Evolutionary conservation across 2,329 filamentous ascomycete species (phyloP), one percentile per base, ranked within the genome.

Genomic region (Pseudogymnoascus sp.): DNA sequence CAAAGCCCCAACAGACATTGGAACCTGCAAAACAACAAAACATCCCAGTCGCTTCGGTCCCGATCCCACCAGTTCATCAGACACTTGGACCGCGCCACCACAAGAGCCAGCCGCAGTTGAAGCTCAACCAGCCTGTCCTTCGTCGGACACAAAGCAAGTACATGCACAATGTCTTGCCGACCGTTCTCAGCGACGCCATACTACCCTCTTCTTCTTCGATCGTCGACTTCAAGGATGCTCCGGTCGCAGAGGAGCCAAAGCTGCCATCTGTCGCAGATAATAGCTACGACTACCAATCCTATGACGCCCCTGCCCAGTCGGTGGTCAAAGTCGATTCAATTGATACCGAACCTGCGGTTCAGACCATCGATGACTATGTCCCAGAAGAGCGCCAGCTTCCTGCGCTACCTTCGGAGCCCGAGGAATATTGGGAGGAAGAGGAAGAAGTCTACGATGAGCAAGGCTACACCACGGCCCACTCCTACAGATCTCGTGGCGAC

Each of bases 341-440:
- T 52, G 25, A 14, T 52, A 52, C 45, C 8, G 45, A 52, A 19
- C 2, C 19, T 33, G 45, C 45, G 16, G 14, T 19, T 30, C 45
- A 7, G 1, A 11, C 45, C 14, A 30, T 14, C 14, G 45, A 52
- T 4, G 45, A 52, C 7, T 52, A 52, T 19, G n/a, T 19, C n/a
- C 45, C 25, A 30, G 45, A 52, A 12, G 45, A 52, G 45, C 45
- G 45, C 25, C 25, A 33, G 45, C 45, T 66, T 16, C 65, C 63
- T 11, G 69, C 69, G 8, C 65, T 70, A 12, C 71, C 74, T 16
- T 74, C 78, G 6, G 85, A 87, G 67, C 75, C 81, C 0, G 88
- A 91, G 68, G 89, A 92, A 72, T 89, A 87, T 69, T 91, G 87
- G 87, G 87, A 90, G 73, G 88, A 89, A 14, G 88, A 93, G 25